Base-by-base conservation (phyloP, 768 basidiomycete genomes). In the Kwoniella bestiolae region DNA sequence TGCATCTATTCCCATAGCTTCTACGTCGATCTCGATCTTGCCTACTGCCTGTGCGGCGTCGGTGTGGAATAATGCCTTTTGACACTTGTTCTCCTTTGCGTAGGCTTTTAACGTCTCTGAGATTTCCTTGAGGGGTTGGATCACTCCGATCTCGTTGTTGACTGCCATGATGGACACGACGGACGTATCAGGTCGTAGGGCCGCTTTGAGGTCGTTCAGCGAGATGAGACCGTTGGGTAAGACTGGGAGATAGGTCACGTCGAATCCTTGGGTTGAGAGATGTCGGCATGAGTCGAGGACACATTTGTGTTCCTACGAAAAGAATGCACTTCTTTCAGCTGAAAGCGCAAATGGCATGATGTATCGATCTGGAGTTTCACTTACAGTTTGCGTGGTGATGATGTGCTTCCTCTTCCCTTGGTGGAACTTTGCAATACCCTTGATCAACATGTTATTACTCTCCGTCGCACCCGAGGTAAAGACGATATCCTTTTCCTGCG, bases 391-490 rank as follows among this genome's bases (percentile, higher is more conserved):
- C 0, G 90, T 90, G 2, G 94, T 97, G 69, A 97, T 95, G 47
- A 99, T 86, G 78, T 99, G 96, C 68, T 83, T 87, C 82, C 94
- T 92, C 83, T 91, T 93, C 57, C 92, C 91, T 77, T 90, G 92
- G 80, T 97, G 89, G 81, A 99, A 99, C 29, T 90, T 89, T 29
- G 94, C 96, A 56, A 96, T 89, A 46, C 96, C 96, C 81, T 99
- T 99, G 82, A 99, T 90, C 45, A 89, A 84, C 91, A 97, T 92
- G 74, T 99, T 99, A 78, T 99, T 99, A 26, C 90, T 89, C 83
- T 99, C 96, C 1, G 96, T 99, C 14, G 96, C 96, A 28, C 96
- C 96, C 29, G 92, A 95, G 6, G 96, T 99, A 83, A 98, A 97
- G 32, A 99, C 85, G 52, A 99, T 89, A 80, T 98, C 96, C 83